Evolutionary conservation across 495 filamentous ascomycete genomes (phyloP).

Genomic region (Trichoderma virens): DNA sequence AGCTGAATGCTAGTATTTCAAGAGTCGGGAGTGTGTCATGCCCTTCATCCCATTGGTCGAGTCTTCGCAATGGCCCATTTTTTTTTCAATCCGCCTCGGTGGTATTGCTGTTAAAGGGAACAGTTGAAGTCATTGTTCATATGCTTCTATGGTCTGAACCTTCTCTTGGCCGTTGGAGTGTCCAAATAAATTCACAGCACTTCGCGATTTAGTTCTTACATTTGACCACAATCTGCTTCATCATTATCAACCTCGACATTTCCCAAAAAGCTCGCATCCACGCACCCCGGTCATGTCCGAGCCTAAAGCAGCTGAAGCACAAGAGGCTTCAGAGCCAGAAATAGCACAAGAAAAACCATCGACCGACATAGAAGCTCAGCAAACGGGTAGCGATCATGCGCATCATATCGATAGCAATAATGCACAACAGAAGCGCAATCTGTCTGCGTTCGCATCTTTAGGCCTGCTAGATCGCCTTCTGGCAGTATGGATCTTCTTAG

Average conservation of each 20-base stretch:
- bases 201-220: too few species aligned
- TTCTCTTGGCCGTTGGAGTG: too few species aligned
- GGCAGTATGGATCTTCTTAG: constrained; percentile 78
- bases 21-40: background rate
- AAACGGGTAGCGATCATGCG: too few species aligned
- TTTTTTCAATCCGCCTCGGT: background rate
- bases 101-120: background rate
- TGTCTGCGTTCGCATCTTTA: background rate
- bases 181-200: too few species aligned
- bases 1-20: background rate
- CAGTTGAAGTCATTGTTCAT: too few species aligned
- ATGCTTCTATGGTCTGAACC: too few species aligned
- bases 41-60: background rate
- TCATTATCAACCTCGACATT: too few species aligned
- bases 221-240: too few species aligned
- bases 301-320: too few species aligned
- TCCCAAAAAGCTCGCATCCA: too few species aligned
- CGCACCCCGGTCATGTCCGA: too few species aligned
- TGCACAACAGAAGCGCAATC: background rate
- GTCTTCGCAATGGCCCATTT: background rate
- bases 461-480: constrained; percentile 63
- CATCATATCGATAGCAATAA: background rate
- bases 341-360: background rate
- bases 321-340: background rate
- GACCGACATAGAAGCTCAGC: background rate